Base-by-base conservation (phyloP, 352 stramenopile species). In the Phytophthora lateralis region DNA sequence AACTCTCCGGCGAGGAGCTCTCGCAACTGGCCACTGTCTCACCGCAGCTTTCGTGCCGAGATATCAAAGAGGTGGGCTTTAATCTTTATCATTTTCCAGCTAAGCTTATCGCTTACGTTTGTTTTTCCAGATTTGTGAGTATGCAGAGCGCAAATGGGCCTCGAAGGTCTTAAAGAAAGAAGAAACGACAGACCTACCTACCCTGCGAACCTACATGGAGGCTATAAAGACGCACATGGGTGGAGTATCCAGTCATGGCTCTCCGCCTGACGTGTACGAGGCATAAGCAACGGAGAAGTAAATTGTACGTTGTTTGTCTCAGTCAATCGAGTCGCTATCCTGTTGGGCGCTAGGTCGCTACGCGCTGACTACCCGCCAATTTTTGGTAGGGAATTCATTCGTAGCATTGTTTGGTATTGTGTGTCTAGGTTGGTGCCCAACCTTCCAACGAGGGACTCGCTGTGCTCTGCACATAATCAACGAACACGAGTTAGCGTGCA, bases 91-190 rank as follows among this genome's bases (percentile, higher is more conserved):
- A 11, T 8, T 30, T 50, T 18, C n/a, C 35, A 41, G 15, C 11
- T 41, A 6, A 14, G 27, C 11, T 38, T 6, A 8, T 12, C 20
- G 3, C 17, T 44, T 44, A 24, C 38, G n/a, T 44, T 44, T 49
- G n/a, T 49, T 14, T 14, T 43, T 14, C n/a, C 60, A 96, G 83
- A 93, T 96, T 48, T 98, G 93, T 61, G 90, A 98, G 68, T 96
- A 97, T 54, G 89, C 92, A 4, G 93, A 98, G 61, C 75, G 92
- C 29, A 95, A 96, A 41, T 97, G 91, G 89, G 92, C 91, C 8
- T 97, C 91, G 15, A 95, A 93, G 53, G 74, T 96, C 11, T 56
- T 97, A 27, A 94, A 91, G 51, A 92, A 95, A 52, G 75, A 95
- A 71, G 80, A 89, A 32, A 89, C 69, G 0, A 81, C 76, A 12